Percentiles rank a stretch among this genome's conserved stretches.
phyloP scores from a whole-genome alignment of 1,284 basidiomycete genomes.

The Apiotrichum laibachii region DNA sequence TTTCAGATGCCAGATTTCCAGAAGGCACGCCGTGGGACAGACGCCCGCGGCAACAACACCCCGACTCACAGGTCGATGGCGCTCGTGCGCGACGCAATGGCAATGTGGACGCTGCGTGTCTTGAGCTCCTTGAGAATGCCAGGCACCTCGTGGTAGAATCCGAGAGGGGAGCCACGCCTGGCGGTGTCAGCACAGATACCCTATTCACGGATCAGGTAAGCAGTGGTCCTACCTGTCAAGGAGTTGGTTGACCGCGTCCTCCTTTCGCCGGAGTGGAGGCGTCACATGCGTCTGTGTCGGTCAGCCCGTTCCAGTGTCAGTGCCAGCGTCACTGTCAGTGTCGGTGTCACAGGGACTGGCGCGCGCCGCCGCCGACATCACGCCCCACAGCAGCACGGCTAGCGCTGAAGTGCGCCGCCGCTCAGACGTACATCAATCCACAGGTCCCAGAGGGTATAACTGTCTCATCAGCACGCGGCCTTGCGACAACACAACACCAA shows the following conservation, averaged over 20 bases:
- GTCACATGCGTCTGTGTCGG: conserved; percentile 39
- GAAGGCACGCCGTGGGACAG: background rate
- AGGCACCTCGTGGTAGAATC: conserved; percentile 73
- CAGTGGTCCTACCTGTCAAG: conserved; percentile 58
- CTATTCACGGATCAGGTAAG: background rate
- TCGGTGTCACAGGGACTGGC: background rate
- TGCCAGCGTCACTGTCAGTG: no score
- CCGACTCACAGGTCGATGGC: conserved; percentile 67
- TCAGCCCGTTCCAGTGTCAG: background rate
- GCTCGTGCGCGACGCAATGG: conserved; percentile 71
- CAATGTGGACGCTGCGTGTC: conserved; percentile 60
- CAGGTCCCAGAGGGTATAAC: conserved; percentile 78
- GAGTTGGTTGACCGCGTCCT: conserved; percentile 60
- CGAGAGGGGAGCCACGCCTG: conserved; percentile 60
- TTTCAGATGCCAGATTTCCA: background rate
- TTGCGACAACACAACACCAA: background rate
- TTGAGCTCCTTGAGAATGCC: conserved; percentile 66
- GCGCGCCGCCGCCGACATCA: no score
- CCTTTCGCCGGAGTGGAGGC: conserved; percentile 64
- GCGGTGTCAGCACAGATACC: background rate
- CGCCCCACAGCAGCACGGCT: no score
- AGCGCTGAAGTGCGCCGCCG: no score
- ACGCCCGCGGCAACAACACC: background rate
- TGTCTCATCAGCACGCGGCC: conserved; percentile 35
- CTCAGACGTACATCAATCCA: conserved; percentile 67